A percentile compares a stretch with the other conserved stretches of the same genome.
Conservation (phyloP, 192 early-diverging fungal genomes). For the Backusella sp. region DNA sequence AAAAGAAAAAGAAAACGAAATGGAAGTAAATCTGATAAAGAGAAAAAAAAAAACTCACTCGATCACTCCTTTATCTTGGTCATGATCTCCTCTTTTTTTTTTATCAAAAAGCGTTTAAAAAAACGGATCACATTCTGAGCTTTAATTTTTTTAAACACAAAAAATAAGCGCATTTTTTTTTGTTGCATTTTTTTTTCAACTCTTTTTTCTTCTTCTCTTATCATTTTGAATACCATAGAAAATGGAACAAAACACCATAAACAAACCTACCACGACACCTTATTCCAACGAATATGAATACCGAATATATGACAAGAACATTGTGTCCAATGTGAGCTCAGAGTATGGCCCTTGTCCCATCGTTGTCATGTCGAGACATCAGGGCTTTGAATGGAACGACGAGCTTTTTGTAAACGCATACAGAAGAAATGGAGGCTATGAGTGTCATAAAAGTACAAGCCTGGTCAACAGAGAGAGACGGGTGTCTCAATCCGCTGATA, state of each 20-base stretch:
- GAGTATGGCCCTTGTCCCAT: constrained; percentile 23
- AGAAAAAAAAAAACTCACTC: neutral
- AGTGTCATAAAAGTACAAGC: constrained; percentile 23
- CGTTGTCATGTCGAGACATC: constrained; percentile 30
- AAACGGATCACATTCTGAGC: neutral
- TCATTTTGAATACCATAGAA: neutral
- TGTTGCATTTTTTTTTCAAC: neutral
- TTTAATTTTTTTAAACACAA: neutral
- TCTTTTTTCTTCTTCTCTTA: neutral
- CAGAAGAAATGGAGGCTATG: constrained; percentile 19
- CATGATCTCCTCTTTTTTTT: neutral
- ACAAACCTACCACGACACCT: neutral
- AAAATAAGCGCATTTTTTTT: neutral
- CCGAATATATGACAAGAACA: constrained; percentile 13
- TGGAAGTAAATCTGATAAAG: neutral
- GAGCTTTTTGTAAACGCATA: constrained; percentile 25
- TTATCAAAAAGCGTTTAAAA: neutral
- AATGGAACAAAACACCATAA: neutral
- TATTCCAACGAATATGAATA: constrained; percentile 24
- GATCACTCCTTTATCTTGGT: neutral
- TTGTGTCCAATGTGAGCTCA: neutral
- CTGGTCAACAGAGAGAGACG: neutral
- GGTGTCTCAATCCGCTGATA: neutral
- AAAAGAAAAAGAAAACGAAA: no score
- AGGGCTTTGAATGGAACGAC: constrained; percentile 39